A percentile compares a stretch with the other conserved stretches of the same genome.
Conservation (phyloP, 805 yeast genomes). For the Saccharomycopsis fodiens region DNA sequence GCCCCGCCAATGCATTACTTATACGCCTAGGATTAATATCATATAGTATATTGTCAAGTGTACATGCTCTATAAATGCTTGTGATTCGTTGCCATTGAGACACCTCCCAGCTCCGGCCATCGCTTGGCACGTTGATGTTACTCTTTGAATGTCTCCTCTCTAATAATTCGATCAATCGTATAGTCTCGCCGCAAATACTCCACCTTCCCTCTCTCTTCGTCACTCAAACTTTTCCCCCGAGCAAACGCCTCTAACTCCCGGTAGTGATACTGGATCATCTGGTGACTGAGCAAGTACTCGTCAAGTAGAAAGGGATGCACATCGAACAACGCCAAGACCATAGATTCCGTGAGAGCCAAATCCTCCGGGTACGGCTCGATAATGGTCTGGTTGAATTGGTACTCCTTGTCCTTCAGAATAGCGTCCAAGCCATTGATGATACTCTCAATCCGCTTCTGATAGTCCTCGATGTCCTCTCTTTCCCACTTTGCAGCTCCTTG, state of each 20-base stretch:
- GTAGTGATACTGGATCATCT: slow-evolving; percentile 5
- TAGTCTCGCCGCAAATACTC: slow-evolving; percentile 6
- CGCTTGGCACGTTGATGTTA: no score
- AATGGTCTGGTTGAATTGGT: background rate
- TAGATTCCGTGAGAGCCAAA: background rate
- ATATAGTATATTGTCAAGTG: no score
- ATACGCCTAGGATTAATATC: no score
- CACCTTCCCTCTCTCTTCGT: slow-evolving; percentile 3
- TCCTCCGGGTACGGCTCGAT: background rate
- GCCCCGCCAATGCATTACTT: no score
- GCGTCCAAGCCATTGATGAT: background rate
- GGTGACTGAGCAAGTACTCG: slow-evolving; percentile 2
- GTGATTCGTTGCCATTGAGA: no score
- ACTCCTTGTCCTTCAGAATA: background rate
- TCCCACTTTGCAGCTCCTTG: background rate
- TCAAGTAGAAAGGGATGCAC: background rate
- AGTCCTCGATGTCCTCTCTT: background rate
- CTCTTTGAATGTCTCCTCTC: no score
- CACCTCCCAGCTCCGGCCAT: no score
- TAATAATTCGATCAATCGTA: no score
- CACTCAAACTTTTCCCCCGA: background rate
- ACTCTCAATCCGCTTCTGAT: background rate
- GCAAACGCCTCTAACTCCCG: slow-evolving; percentile 7
- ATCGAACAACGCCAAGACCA: slow-evolving; percentile 3
- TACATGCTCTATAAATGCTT: no score